phyloP scores from a whole-genome alignment of 2,329 filamentous ascomycete species.

The Diplodia sapinea region DNA sequence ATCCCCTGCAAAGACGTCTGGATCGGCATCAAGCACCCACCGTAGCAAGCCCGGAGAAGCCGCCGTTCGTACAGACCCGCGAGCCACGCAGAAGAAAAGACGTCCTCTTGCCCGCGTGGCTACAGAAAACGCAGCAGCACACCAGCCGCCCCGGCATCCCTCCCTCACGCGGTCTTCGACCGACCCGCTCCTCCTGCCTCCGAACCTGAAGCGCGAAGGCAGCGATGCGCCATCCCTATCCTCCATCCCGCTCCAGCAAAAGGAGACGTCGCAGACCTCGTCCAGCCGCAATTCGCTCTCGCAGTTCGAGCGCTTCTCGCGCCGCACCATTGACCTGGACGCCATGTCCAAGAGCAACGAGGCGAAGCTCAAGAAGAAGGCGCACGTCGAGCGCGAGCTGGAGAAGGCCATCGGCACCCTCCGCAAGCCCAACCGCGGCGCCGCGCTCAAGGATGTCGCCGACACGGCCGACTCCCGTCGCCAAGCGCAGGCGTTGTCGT shows the following conservation, averaged over 20 bases:
- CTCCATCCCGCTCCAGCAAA: slow-evolving; percentile 57
- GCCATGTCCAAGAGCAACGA: slow-evolving; percentile 61
- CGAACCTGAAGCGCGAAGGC: slow-evolving; percentile 70
- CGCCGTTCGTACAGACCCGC: slow-evolving; percentile 36
- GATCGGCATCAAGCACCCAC: slow-evolving; percentile 50
- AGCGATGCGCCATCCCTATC: slow-evolving; percentile 63
- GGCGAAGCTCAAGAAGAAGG: slow-evolving; percentile 68
- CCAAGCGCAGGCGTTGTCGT: neutral
- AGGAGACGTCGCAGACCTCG: slow-evolving; percentile 44
- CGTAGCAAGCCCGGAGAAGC: slow-evolving; percentile 49
- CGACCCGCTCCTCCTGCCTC: slow-evolving; percentile 60
- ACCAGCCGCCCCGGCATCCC: slow-evolving; percentile 52
- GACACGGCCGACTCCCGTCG: slow-evolving; percentile 64
- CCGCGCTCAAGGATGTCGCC: slow-evolving; percentile 69
- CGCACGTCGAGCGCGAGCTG: slow-evolving; percentile 71
- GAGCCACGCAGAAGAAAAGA: slow-evolving; percentile 50
- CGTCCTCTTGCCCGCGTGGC: slow-evolving; percentile 66
- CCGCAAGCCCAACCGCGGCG: slow-evolving; percentile 75
- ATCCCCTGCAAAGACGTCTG: slow-evolving; percentile 60
- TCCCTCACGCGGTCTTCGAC: slow-evolving; percentile 73
- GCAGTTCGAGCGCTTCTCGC: slow-evolving; percentile 54
- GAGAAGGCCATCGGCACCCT: slow-evolving; percentile 75
- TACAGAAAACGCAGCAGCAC: slow-evolving; percentile 57
- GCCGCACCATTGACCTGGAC: slow-evolving; percentile 61
- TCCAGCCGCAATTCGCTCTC: slow-evolving; percentile 47